Evolutionary conservation across 2,329 filamentous ascomycete species (phyloP), one percentile per base, ranked within the genome.

Genomic region (Talaromyces sp.): DNA sequence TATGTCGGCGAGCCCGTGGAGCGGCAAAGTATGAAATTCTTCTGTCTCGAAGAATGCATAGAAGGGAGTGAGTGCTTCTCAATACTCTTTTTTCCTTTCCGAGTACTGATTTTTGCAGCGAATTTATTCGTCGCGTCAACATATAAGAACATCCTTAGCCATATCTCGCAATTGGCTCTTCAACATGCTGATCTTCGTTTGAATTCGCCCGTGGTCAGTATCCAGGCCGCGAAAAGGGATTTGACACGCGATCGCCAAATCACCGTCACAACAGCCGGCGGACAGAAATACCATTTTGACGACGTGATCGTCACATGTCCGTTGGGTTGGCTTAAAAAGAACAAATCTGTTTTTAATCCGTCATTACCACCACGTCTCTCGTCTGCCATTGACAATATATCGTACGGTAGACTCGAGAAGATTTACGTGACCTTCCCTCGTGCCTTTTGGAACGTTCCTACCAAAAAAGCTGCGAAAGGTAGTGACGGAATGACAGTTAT

Each of bases 391-490:
- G 69, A 76, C 51, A 75, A 71, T 62, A 78, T 81, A 62, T 78
- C 77, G 29, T 81, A 80, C 63, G 79, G 80, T 61, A 69, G 72
- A 19, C 67, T 78, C 1, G 80, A 82, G 65, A 80, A 79, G 62
- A 70, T 82, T 19, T 82, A 82, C 70, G 81, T 91, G 49, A 89
- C 83, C 41, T 96, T 96, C 67, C 86, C 89, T 0, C 79, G 75
- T 11, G 86, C 91, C 0, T 96, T 93, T 71, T 96, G 92, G 91
- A 78, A 85, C 69, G 60, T 70, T 19, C 72, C 77, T 0, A 56
- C 74, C 9, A 61, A 70, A 67, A 58, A 62, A 41, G 53, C 60
- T 32, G 27, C 63, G 5, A 63, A 60, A 38, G 55, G 55, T 35
- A 62, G 54, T 38, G 54, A 26, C 31, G 61, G 43, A n/a, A 61